Evolutionary conservation across 2,329 filamentous ascomycete genomes (phyloP).

Genomic region (Aspergillus texensis): DNA sequence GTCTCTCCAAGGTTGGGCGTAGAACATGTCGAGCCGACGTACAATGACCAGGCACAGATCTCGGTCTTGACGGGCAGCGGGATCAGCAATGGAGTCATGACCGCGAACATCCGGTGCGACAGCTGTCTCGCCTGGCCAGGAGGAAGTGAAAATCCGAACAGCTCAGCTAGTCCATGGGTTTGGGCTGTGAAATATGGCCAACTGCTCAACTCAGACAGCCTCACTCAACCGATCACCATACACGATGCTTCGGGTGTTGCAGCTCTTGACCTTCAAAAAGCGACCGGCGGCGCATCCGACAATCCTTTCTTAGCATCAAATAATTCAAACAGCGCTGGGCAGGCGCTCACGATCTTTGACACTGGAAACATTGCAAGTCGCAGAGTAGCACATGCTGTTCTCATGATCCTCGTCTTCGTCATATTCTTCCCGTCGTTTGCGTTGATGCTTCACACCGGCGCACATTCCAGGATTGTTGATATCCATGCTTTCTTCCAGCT

Average conservation of each 20-base stretch:
- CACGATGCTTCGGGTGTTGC: conserved; percentile 29
- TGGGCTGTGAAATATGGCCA: conserved; percentile 31
- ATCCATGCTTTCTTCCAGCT: conserved; percentile 41
- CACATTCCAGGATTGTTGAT: conserved; percentile 10
- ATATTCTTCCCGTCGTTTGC: conserved; percentile 21
- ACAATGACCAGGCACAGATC: conserved; percentile 49
- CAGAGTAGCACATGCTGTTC: conserved; percentile 24
- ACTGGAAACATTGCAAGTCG: too few species aligned
- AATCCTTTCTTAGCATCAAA: conserved; percentile 21
- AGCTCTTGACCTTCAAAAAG: conserved; percentile 26
- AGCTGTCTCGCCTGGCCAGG: conserved; percentile 30
- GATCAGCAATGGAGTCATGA: conserved; percentile 55
- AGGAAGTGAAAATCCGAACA: conserved; percentile 20
- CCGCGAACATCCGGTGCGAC: conserved; percentile 58
- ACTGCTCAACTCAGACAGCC: conserved; percentile 24
- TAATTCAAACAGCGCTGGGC: too few species aligned
- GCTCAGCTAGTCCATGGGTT: conserved; percentile 30
- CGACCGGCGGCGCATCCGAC: conserved; percentile 14
- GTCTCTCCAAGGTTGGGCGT: conserved; percentile 59
- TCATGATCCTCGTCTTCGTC: conserved; percentile 30
- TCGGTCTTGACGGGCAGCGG: conserved; percentile 63
- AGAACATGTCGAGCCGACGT: conserved; percentile 53
- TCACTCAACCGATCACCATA: conserved; percentile 19
- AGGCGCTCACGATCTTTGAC: too few species aligned
- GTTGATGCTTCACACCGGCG: too few species aligned